Conservation (phyloP, 2,329 filamentous ascomycete genomes). For the Graphilbum sp. region DNA sequence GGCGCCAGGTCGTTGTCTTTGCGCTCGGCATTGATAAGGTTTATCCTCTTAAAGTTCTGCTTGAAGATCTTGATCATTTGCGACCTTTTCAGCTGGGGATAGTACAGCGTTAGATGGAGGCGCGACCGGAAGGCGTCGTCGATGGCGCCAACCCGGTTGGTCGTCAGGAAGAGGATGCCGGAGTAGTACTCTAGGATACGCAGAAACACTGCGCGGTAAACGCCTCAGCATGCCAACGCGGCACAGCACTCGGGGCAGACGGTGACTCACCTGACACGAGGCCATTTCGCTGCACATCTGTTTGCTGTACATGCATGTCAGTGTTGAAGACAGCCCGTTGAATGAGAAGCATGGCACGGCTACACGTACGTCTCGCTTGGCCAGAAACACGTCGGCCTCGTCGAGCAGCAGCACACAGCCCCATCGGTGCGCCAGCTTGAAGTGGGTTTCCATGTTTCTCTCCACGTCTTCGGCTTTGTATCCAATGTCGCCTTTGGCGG, state of each 20-base stretch:
- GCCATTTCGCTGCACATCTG: constrained; percentile 21
- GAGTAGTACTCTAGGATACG: constrained; percentile 19
- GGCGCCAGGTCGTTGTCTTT: no score
- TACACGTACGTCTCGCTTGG: constrained; percentile 7
- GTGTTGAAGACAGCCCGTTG: no score
- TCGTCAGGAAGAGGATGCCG: constrained; percentile 23
- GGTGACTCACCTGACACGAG: constrained; percentile 1
- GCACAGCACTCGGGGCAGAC: neutral
- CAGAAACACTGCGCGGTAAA: constrained; percentile 20
- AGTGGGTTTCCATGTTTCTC: no score
- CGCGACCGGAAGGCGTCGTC: constrained; percentile 25
- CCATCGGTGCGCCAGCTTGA: constrained; percentile 60
- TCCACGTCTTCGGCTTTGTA: no score
- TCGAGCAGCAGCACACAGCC: constrained; percentile 56
- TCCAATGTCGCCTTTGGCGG: no score
- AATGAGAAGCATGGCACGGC: no score
- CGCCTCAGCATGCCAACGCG: no score
- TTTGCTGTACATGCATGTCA: no score
- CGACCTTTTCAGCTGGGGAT: constrained; percentile 11
- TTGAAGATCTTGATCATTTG: neutral
- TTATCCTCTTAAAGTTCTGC: neutral
- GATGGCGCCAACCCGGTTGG: constrained; percentile 22
- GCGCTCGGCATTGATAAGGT: neutral
- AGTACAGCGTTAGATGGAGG: constrained; percentile 20
- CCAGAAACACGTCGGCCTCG: constrained; percentile 36